Evolutionary conservation across 495 filamentous ascomycete genomes (phyloP), one percentile per base, ranked within the genome.

Genomic region (Daldinia loculata): DNA sequence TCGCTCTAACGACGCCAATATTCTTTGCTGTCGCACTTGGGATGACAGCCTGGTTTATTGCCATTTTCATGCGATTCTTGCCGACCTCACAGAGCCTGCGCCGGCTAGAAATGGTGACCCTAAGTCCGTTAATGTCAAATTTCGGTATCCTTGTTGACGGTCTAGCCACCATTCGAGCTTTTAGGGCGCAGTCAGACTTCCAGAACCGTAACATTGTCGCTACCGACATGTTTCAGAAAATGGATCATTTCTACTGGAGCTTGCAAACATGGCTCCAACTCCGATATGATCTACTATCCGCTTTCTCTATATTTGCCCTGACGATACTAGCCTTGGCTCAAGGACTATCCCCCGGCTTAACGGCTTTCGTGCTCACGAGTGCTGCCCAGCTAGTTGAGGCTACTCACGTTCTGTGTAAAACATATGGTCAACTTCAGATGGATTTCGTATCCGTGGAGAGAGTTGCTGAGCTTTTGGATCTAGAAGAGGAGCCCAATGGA

Each of bases 241-340:
- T 94, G 90, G 93, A 96, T 74, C 93, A 96, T 77, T 93, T 96
- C 80, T 96, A 94, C 80, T 96, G 93, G 92, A 90, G 87, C 53
- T 82, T 95, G 6, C 92, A 95, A 72, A 85, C 87, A 27, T 96
- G 93, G 93, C 83, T 96, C 7, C 88, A 87, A 74, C 93, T 89
- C 71, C 90, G 93, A 32, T 95, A 93, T 69, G 91, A 93, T 75
- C 75, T 82, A 43, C 78, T 95, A 12, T 92, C 91, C 1, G 90
- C 89, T 0, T 68, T 84, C 19, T 91, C 92, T 11, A 92, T 90
- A 0, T 92, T 94, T 63, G 74, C 86, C 3, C 78, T 96, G 27
- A 92, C 91, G 1, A 78, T 88, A 26, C 79, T 94, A 12, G 92
- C 92, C 6, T 78, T 96, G 11, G 89, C 86, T 71, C 89, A 88